Conservation (phyloP, 1,139 yeast species). For the Tardiomyces depauwii region DNA sequence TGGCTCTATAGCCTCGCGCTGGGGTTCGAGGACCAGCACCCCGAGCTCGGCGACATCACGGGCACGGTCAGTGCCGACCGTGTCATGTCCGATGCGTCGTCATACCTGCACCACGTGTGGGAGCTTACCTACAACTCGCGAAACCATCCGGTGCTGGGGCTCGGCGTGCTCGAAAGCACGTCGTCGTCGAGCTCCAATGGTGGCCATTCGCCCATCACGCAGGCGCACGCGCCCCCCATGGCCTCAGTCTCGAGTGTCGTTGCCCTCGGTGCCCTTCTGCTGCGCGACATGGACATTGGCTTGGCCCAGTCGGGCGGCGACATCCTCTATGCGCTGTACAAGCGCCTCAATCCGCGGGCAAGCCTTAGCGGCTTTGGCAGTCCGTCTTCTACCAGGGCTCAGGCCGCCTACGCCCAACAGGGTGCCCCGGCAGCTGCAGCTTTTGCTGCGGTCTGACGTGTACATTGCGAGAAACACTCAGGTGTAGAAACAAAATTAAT, state of each 20-base stretch:
- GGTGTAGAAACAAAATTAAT: background rate
- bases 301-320: slow-evolving; percentile 12
- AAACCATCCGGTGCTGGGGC: too few relatives aligned
- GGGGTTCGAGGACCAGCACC: slow-evolving; percentile 2
- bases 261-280: slow-evolving; percentile 11
- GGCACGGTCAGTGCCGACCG: slow-evolving; percentile 6
- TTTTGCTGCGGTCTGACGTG: background rate
- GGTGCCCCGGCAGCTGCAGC: too few relatives aligned
- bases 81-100: slow-evolving; percentile 14
- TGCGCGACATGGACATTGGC: slow-evolving; percentile 12
- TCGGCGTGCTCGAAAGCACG: too few relatives aligned
- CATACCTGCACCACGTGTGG: slow-evolving; percentile 11
- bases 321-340: slow-evolving; percentile 8
- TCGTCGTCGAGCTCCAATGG: too few relatives aligned
- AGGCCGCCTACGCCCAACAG: too few relatives aligned
- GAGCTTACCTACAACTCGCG: slow-evolving; percentile 3
- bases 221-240: too few relatives aligned
- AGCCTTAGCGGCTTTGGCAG: too few relatives aligned
- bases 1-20: slow-evolving; percentile 18
- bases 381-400: too few relatives aligned
- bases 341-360: slow-evolving; percentile 4
- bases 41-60: slow-evolving; percentile 1
- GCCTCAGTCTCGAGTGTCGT: slow-evolving; percentile 5
- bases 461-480: background rate
- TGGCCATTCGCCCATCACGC: too few relatives aligned